Evolutionary conservation across 2,329 filamentous ascomycete species (phyloP), one percentile per base, ranked within the genome.

Genomic region (Verticillium nubilum): DNA sequence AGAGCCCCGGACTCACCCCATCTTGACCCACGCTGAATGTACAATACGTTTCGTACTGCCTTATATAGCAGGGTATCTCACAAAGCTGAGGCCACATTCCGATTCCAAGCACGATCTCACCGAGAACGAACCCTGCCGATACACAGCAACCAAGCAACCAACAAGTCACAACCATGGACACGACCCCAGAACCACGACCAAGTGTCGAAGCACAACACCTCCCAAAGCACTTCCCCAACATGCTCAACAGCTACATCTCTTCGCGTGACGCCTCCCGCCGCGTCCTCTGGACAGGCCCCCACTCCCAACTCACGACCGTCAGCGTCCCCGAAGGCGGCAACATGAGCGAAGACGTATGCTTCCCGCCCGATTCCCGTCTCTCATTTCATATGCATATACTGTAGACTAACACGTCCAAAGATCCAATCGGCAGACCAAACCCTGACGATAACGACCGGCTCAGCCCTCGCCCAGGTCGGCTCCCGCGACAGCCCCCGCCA

Each of bases 281-380:
- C 33, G 84, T 88, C 25, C 71, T 88, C 15, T 85, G 81, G 71
- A 88, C 86, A 2, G 85, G 85, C 0, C 71, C 88, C 6, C 87
- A 87, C 68, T 80, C 78, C 12, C 86, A 88, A 69, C 70, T 88
- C 9, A 85, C 88, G 0, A 77, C 85, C 0, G 88, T 88, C 85
- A 85, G 84, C 52, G 78, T 88, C 0, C 86, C 85, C 0, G 81
- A 86, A 0, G 80, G 78, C 15, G 85, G 85, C 2, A 85, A 88
- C 29, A 88, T 88, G 64, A 84, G 86, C n/a, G 85, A 88, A 57
- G 85, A 88, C 72, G 85, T 86, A 61, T 13, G 57, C 35, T 5
- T 55, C 5, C 67, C 60, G 31, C 29, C 12, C 29, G 9, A 5
- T 31, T 12, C 0, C 5, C n/a, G n/a, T n/a, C 7, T n/a, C 10